Percentiles rank a stretch among this genome's conserved stretches.
Evolutionary conservation across 1,284 basidiomycete species (phyloP).

Genomic region (Ceratobasidium sp.): DNA sequence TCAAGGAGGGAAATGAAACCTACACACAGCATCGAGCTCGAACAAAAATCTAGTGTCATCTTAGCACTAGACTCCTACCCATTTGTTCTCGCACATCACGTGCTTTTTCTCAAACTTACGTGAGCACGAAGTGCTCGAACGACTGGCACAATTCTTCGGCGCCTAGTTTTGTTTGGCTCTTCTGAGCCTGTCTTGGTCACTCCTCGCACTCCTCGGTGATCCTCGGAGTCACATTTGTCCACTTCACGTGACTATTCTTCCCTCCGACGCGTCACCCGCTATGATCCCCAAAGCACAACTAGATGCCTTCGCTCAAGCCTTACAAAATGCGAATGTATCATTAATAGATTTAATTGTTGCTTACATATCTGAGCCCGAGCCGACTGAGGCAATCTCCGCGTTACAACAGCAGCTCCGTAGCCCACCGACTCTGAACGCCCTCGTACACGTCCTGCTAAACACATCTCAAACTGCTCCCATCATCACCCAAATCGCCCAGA

Average conservation of each 20-base stretch:
- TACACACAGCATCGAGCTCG: too few species aligned
- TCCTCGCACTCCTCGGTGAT: neutral
- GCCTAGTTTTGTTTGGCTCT: neutral
- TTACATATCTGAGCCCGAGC: neutral
- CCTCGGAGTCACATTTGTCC: neutral
- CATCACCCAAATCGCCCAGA: neutral
- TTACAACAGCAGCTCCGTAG: neutral
- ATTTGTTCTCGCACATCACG: too few species aligned
- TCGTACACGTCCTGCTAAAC: neutral
- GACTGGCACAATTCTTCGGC: conserved; percentile 1
- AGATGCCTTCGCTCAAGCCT: neutral
- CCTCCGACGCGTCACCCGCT: neutral
- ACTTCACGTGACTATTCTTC: neutral
- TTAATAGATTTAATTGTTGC: neutral
- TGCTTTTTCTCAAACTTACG: too few species aligned
- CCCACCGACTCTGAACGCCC: neutral
- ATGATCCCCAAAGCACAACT: neutral
- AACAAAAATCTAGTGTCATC: too few species aligned
- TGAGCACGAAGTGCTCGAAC: conserved; percentile 5
- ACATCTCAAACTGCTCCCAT: neutral
- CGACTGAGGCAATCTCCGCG: neutral
- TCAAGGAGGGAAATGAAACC: neutral
- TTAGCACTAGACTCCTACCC: too few species aligned
- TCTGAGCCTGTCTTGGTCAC: neutral
- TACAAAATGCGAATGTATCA: neutral